phyloP scores from a whole-genome alignment of 2,329 filamentous ascomycete species.

The Fusarium sororula region DNA sequence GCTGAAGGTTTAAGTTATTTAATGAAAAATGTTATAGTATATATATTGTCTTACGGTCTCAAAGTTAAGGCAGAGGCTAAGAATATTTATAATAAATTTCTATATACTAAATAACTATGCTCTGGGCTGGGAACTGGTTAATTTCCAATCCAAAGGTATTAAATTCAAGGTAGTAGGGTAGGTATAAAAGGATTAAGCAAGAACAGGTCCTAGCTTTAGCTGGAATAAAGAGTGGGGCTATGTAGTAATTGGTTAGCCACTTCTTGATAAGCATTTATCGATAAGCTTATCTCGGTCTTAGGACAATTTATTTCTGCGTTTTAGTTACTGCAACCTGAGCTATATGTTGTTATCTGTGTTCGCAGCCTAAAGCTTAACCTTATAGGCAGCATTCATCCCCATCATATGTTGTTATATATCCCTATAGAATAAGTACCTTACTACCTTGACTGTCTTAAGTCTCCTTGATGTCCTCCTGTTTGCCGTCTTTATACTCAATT shows the following conservation, averaged over 20 bases:
- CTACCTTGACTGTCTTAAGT: neutral
- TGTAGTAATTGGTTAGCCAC: no score
- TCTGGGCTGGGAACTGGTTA: accelerated
- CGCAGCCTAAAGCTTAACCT: no score
- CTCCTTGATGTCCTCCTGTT: neutral
- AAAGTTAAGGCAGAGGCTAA: accelerated
- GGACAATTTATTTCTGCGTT: no score
- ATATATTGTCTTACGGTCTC: accelerated
- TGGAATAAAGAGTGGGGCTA: no score
- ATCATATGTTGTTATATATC: no score
- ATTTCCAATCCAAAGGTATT: accelerated
- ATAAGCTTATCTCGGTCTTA: accelerated
- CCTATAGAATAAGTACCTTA: no score
- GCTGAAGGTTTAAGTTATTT: no score
- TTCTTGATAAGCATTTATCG: neutral
- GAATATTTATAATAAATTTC: no score
- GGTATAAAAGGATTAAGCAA: accelerated
- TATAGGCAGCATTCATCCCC: no score
- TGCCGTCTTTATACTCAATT: neutral
- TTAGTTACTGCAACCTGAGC: no score
- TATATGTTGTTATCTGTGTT: no score
- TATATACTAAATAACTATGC: neutral
- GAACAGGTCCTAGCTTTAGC: accelerated
- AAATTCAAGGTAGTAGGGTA: accelerated
- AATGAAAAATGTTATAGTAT: no score